These are phyloP conservation scores for Neobulgaria alba DNA, from an alignment of 2,329 filamentous ascomycete species.

Conservation along the genomic window DNA sequence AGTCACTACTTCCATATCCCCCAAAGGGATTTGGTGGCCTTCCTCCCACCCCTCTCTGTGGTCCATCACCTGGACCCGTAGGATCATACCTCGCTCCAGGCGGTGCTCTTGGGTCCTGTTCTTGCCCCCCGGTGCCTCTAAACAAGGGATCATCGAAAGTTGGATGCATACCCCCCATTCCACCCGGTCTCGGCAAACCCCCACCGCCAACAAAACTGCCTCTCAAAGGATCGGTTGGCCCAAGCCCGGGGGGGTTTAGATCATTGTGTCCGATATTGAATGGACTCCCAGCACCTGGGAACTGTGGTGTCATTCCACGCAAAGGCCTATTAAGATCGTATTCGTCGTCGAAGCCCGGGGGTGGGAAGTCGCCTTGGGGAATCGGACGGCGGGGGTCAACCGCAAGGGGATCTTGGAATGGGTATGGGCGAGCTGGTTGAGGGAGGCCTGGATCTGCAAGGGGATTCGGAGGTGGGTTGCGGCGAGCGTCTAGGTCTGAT, in stretches of 20 bases:
- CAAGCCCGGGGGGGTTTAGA: slow-evolving; percentile 76
- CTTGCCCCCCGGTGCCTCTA: slow-evolving; percentile 38
- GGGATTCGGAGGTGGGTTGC: slow-evolving; percentile 32
- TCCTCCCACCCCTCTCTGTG: slow-evolving; percentile 38
- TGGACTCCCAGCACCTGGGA: slow-evolving; percentile 39
- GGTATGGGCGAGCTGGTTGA: slow-evolving; percentile 56
- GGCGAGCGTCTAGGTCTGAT: slow-evolving; percentile 35
- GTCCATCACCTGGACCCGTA: slow-evolving; percentile 58
- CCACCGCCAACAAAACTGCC: slow-evolving; percentile 53
- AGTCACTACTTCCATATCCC: slow-evolving; percentile 47
- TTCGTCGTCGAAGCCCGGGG: slow-evolving; percentile 90
- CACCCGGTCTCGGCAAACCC: too few relatives aligned
- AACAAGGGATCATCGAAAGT: slow-evolving; percentile 91
- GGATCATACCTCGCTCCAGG: slow-evolving; percentile 92
- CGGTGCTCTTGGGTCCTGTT: slow-evolving; percentile 55
- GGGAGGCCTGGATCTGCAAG: slow-evolving; percentile 44
- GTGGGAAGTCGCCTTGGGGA: slow-evolving; percentile 67
- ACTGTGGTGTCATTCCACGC: slow-evolving; percentile 35
- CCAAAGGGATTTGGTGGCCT: slow-evolving; percentile 48
- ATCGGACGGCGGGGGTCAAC: slow-evolving; percentile 51
- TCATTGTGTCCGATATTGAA: slow-evolving; percentile 76
- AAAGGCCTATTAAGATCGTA: slow-evolving; percentile 69
- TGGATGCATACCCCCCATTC: slow-evolving; percentile 84
- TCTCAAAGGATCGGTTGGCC: slow-evolving; percentile 74
- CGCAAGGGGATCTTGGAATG: slow-evolving; percentile 58